Conservation (phyloP, 2,329 filamentous ascomycete species). For the Penicillium sp. region DNA sequence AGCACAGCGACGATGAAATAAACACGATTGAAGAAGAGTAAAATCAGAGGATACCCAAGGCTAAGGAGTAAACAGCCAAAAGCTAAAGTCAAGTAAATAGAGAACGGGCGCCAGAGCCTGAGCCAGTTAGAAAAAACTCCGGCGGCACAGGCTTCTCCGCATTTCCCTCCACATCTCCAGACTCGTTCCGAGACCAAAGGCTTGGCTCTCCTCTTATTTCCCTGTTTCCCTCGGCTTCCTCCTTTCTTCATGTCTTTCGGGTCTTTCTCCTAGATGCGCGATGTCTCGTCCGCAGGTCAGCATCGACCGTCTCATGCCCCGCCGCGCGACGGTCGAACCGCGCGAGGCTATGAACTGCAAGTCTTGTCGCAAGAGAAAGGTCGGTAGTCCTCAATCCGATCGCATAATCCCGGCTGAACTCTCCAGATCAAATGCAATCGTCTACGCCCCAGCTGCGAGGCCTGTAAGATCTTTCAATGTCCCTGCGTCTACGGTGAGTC, state of each 20-base stretch:
- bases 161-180: slow-evolving; percentile 13
- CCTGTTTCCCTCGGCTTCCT: background rate
- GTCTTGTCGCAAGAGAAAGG: slow-evolving; percentile 88
- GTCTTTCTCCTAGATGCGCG: slow-evolving; percentile 11
- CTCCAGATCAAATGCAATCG: slow-evolving; percentile 86
- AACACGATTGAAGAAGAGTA: no score
- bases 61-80: background rate
- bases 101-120: background rate
- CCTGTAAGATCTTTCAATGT: slow-evolving; percentile 85
- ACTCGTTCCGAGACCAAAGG: background rate
- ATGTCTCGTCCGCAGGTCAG: slow-evolving; percentile 76
- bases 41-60: background rate
- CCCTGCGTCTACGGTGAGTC: slow-evolving; percentile 79
- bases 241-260: background rate
- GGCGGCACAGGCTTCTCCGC: slow-evolving; percentile 21
- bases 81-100: background rate
- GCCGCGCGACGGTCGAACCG: slow-evolving; percentile 70
- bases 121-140: slow-evolving; percentile 3
- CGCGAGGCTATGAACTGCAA: slow-evolving; percentile 95
- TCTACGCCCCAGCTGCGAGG: slow-evolving; percentile 78
- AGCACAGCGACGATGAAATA: no score
- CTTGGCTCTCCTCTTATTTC: background rate
- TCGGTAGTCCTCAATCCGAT: slow-evolving; percentile 40
- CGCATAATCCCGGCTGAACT: slow-evolving; percentile 3
- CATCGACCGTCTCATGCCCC: slow-evolving; percentile 73